These are phyloP conservation scores for Mycena galericulata DNA, from an alignment of 768 basidiomycete genomes.

Conservation along the genomic window DNA sequence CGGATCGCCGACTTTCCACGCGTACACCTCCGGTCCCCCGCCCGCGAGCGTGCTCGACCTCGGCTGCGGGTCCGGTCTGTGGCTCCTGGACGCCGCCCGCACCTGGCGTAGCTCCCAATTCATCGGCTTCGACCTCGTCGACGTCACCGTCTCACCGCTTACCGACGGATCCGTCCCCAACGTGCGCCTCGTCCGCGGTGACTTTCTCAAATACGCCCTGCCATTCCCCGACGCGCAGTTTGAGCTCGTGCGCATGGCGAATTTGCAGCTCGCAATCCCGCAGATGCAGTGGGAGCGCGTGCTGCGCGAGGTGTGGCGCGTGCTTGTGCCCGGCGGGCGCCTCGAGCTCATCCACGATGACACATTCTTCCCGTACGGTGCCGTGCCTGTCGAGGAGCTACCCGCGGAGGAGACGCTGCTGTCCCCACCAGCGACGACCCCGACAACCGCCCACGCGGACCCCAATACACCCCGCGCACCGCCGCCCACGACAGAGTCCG, in stretches of 20 bases:
- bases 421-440: too few relatives aligned
- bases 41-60: constrained; percentile 75
- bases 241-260: constrained; percentile 81
- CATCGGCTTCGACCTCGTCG: constrained; percentile 75
- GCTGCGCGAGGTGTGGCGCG: constrained; percentile 69
- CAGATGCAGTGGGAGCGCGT: constrained; percentile 69
- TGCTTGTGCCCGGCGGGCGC: constrained; percentile 70
- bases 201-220: constrained; percentile 69
- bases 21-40: constrained; percentile 58
- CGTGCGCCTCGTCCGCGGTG: constrained; percentile 67
- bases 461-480: constrained; percentile 28
- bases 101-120: constrained; percentile 72
- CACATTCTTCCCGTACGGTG: constrained; percentile 71
- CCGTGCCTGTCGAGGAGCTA: constrained; percentile 37
- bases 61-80: constrained; percentile 80
- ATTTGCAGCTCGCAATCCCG: constrained; percentile 73
- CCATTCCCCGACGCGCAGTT: constrained; percentile 75
- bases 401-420: not conserved
- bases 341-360: constrained; percentile 84
- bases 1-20: constrained; percentile 71
- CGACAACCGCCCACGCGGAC: too few relatives aligned
- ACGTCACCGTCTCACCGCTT: constrained; percentile 54
- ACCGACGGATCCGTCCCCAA: constrained; percentile 34
- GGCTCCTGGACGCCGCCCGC: constrained; percentile 72
- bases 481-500: constrained; percentile 29